Percentiles rank a stretch among this genome's conserved stretches.
phyloP scores from a whole-genome alignment of 2,329 filamentous ascomycete species.

The Alternaria metachromatica region DNA sequence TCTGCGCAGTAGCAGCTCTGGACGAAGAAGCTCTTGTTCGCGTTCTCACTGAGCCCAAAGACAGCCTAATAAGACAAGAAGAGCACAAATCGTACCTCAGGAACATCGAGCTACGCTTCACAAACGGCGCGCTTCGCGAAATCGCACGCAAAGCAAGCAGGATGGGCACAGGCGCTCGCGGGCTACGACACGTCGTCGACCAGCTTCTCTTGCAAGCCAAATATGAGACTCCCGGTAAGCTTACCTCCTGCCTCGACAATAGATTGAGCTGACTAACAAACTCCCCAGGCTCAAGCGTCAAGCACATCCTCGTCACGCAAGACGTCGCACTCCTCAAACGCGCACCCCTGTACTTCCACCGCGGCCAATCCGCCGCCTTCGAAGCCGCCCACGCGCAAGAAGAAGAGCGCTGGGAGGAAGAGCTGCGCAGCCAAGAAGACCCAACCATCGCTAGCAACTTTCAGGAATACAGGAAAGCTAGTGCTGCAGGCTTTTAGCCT shows the following conservation, averaged over 20 bases:
- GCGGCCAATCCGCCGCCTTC: conserved; percentile 52
- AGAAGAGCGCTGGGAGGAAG: conserved; percentile 56
- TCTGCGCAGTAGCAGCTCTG: conserved; percentile 82
- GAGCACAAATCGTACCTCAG: conserved; percentile 85
- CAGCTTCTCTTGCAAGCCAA: conserved; percentile 54
- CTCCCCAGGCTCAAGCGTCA: conserved; percentile 49
- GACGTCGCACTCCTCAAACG: conserved; percentile 53
- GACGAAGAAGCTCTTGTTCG: conserved; percentile 73
- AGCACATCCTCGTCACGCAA: conserved; percentile 56
- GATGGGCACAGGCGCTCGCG: conserved; percentile 73
- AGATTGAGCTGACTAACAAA: conserved; percentile 8
- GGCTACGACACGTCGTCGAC: conserved; percentile 57
- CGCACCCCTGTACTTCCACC: conserved; percentile 52
- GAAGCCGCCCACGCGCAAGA: conserved; percentile 50
- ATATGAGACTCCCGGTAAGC: conserved; percentile 55
- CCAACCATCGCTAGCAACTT: conserved; percentile 44
- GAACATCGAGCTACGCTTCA: conserved; percentile 79
- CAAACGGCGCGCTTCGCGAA: conserved; percentile 77
- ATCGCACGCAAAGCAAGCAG: conserved; percentile 74
- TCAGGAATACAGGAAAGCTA: conserved; percentile 56
- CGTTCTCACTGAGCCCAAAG: conserved; percentile 90
- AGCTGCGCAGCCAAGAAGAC: conserved; percentile 40
- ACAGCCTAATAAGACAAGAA: conserved; percentile 88
- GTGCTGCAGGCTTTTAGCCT: conserved; percentile 36
- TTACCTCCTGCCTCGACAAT: not conserved